Base-by-base conservation (phyloP, 2,329 filamentous ascomycete genomes). In the Ophioceras dolichostomum region DNA sequence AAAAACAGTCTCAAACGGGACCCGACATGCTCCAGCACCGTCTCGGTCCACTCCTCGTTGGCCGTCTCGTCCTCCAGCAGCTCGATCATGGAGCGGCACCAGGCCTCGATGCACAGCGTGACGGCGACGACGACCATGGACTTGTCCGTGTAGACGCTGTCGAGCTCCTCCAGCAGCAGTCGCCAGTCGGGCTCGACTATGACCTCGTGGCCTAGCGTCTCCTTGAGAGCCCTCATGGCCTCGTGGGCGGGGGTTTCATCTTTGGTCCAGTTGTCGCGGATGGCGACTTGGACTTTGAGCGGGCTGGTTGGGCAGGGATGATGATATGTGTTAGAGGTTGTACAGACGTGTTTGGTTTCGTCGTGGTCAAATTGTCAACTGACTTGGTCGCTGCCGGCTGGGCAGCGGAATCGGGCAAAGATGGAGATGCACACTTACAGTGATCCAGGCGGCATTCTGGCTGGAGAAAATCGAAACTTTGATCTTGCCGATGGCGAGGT, bases 221-320 rank as follows among this genome's bases (percentile, higher is more conserved):
- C 44, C 14, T 51, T 45, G 13, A 66, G 45, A 4, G 37, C 41
- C 19, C 43, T 45, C 19, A 63, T 49, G 0, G 58, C 45, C 14
- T 43, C 51, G 22, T 61, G 58, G 1, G 57, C 47, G 2, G 57
- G 43, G 4, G 53, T 47, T 20, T 56, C 50, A 7, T 49, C 39
- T 10, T 51, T 57, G 21, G 55, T 50, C 64, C 64, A 68, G 36
- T 53, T 45, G 43, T 68, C 62, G 20, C 64, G 61, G 44, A 68
- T 52, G 30, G 53, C 55, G 41, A 65, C 41, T 38, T 59, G 58
- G 31, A 60, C 53, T 44, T 62, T 62, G 36, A 67, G 52, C 0
- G 65, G 62, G 33, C 64, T 68, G 32, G 10, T 10, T 10, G n/a
- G n/a, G n/a, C n/a, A n/a, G n/a, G n/a, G n/a, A n/a, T n/a, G n/a